Conservation (phyloP, 805 yeast genomes). For the Myxozyma nipponensis region DNA sequence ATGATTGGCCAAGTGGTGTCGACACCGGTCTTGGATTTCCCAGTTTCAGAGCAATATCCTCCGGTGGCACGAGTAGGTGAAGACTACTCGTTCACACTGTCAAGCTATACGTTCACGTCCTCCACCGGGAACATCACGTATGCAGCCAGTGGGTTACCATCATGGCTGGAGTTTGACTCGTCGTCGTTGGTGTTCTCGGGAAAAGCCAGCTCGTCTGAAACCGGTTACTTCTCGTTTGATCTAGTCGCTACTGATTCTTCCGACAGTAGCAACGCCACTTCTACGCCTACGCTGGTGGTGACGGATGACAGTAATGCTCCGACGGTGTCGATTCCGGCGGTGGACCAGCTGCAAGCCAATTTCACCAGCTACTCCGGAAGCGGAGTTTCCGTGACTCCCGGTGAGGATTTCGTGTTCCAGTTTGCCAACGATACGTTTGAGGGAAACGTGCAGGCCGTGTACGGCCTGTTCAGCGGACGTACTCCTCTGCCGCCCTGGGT, state of each 20-base stretch:
- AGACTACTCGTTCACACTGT: conserved; percentile 60
- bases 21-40: conserved; percentile 61
- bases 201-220: conserved; percentile 42
- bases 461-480: conserved; percentile 76
- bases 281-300: conserved; percentile 54
- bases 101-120: conserved; percentile 63
- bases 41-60: conserved; percentile 80
- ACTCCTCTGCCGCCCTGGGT: conserved; percentile 93
- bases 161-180: conserved; percentile 74
- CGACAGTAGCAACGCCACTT: conserved; percentile 41
- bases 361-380: conserved; percentile 76
- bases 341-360: conserved; percentile 52
- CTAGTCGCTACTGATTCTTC: conserved; percentile 59
- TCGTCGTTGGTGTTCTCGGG: conserved; percentile 62
- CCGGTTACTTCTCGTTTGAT: conserved; percentile 43
- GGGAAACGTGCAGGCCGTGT: conserved; percentile 59
- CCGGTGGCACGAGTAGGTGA: conserved; percentile 74
- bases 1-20: conserved; percentile 32
- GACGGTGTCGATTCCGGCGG: conserved; percentile 43
- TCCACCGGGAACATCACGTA: conserved; percentile 49
- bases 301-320: conserved; percentile 54
- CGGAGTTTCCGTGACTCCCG: conserved; percentile 66
- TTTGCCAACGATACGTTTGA: conserved; percentile 63
- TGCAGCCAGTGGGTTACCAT: conserved; percentile 57
- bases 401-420: conserved; percentile 58